Conservation (phyloP, 2,329 filamentous ascomycete genomes). For the Xylaria sp. region DNA sequence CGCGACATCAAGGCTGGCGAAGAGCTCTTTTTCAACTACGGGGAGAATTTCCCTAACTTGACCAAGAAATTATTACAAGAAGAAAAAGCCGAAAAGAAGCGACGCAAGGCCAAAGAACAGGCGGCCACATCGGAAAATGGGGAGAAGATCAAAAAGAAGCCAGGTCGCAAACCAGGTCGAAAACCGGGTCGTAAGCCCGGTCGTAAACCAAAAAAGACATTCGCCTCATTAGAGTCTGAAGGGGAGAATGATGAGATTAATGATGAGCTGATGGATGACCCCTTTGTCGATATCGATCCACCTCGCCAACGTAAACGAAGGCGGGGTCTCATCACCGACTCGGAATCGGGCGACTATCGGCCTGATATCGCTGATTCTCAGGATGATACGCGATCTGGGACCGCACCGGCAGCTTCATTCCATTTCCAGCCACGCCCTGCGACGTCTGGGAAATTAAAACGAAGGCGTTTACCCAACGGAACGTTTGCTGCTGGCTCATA, state of each 20-base stretch:
- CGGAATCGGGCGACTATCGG: constrained; percentile 45
- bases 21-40: constrained; percentile 86
- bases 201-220: constrained; percentile 47
- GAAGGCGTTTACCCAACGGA: constrained; percentile 34
- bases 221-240: constrained; percentile 44
- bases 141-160: constrained; percentile 44
- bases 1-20: constrained; percentile 75
- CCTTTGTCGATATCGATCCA: constrained; percentile 37
- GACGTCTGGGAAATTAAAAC: constrained; percentile 23
- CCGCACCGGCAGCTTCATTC: constrained; percentile 16
- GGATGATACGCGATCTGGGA: constrained; percentile 41
- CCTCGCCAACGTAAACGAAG: constrained; percentile 44
- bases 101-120: constrained; percentile 46
- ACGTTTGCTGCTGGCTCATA: constrained; percentile 34
- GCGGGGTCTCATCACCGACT: constrained; percentile 39
- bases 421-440: constrained; percentile 12
- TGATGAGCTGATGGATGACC: constrained; percentile 41
- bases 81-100: constrained; percentile 51
- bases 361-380: constrained; percentile 41
- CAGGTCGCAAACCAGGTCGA: constrained; percentile 46
- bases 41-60: constrained; percentile 72
- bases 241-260: constrained; percentile 42
- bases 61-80: constrained; percentile 62
- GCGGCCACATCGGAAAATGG: constrained; percentile 39
- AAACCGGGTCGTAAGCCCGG: constrained; percentile 47